Base-by-base conservation (phyloP, 108 stramenopile species). In the Nannochloropsis salina region DNA sequence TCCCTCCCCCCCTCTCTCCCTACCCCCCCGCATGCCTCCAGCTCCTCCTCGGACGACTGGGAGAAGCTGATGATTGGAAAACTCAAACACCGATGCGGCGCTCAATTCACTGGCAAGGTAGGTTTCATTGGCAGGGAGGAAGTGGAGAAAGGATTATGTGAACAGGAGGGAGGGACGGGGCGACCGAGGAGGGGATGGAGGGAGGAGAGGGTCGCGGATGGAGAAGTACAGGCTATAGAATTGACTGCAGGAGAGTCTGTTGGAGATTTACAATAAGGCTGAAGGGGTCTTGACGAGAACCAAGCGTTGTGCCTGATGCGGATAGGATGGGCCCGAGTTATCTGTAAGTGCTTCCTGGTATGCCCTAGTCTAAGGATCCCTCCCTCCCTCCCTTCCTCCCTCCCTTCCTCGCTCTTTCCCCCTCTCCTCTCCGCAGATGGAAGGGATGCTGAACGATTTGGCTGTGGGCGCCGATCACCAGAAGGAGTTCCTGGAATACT, bases 1-100 rank as follows among this genome's bases (percentile, higher is more conserved):
- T 15, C 47, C 47, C 47, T 15, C 47, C 15, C 47, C 1, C 12
- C 47, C 1, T 51, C 47, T 15, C 47, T 51, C 47, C 47, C 47
- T 51, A 10, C 12, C 47, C 31, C 31, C 31, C 31, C 31, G 31
- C 31, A 31, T 31, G 10, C 12, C 15, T 51, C 47, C 47, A 51
- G 97, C 22, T 98, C 97, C 9, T 95, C 99, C 9, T 95, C 95
- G 61, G 95, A 97, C 90, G 98, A 99, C 90, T 93, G 96, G 41
- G 99, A 99, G 91, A 95, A 96, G 92, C 90, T 94, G 44, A 98
- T 99, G 97, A 98, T 99, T 90, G 94, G 96, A 80, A 99, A 99
- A 91, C 92, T 99, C 82, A 98, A 98, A 92, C 93, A 97, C 85
- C 94, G 96, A 84, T 99, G 98, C 91, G 99, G 99, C 81, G 95